A percentile compares a stretch with the other conserved stretches of the same genome.
These are phyloP conservation scores for Porcisia deanei DNA, from an alignment of 208 protist species.

Conservation along the genomic window DNA sequence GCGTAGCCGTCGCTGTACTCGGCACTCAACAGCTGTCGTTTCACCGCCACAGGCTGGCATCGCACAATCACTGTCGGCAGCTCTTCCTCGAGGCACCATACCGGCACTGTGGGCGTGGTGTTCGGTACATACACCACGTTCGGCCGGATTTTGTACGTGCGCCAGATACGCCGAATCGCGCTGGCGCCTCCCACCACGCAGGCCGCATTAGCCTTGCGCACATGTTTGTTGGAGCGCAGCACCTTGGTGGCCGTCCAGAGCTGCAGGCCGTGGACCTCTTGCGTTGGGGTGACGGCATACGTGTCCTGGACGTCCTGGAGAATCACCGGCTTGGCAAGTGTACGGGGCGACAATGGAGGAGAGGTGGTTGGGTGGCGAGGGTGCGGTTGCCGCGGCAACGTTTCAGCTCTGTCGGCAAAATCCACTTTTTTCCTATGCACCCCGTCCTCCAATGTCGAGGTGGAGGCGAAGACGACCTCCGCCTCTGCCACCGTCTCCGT, in stretches of 20 bases:
- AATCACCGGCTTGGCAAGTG: slow-evolving; percentile 29
- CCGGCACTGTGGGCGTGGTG: slow-evolving; percentile 46
- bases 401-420: neutral
- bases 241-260: slow-evolving; percentile 68
- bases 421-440: neutral
- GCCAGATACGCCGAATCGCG: slow-evolving; percentile 74
- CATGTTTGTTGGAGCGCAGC: slow-evolving; percentile 46
- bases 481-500: slow-evolving; percentile 1
- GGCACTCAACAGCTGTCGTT: slow-evolving; percentile 72
- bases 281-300: slow-evolving; percentile 18
- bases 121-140: slow-evolving; percentile 83
- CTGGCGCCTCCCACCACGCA: slow-evolving; percentile 81
- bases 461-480: slow-evolving; percentile 4
- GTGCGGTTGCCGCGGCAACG: neutral
- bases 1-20: slow-evolving; percentile 81
- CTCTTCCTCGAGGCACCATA: slow-evolving; percentile 63
- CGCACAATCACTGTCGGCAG: slow-evolving; percentile 75
- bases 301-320: slow-evolving; percentile 52
- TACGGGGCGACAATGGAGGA: neutral
- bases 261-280: slow-evolving; percentile 43
- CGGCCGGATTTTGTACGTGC: slow-evolving; percentile 63
- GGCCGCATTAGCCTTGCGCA: slow-evolving; percentile 47
- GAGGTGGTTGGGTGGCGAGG: neutral
- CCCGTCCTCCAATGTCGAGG: neutral
- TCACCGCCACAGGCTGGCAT: slow-evolving; percentile 65